phyloP scores from a whole-genome alignment of 495 filamentous ascomycete genomes.

The Xylaria intraflava region DNA sequence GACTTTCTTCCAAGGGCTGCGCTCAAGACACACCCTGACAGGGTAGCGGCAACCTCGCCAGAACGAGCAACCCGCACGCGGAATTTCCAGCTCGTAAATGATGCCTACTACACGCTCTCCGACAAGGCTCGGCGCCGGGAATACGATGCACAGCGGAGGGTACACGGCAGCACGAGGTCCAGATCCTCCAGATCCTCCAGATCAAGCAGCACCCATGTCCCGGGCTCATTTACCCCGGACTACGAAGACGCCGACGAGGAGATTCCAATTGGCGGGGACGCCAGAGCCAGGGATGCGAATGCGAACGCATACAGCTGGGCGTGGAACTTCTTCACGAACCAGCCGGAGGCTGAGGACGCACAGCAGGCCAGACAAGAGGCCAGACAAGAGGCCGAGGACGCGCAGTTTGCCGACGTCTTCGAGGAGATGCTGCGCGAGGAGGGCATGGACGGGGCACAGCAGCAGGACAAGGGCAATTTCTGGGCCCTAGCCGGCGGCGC shows the following conservation, averaged over 20 bases:
- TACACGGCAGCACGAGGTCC: constrained; percentile 19
- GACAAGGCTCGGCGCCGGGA: constrained; percentile 74
- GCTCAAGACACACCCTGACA: constrained; percentile 89
- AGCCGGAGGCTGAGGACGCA: constrained; percentile 14
- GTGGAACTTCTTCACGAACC: constrained; percentile 44
- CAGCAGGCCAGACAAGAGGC: constrained; percentile 23
- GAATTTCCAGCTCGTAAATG: constrained; percentile 93
- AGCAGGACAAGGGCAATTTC: constrained; percentile 60
- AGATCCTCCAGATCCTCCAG: not conserved
- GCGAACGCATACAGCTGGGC: constrained; percentile 38
- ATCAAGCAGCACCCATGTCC: constrained; percentile 27
- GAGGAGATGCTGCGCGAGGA: constrained; percentile 98
- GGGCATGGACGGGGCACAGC: constrained; percentile 61
- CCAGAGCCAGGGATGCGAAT: not conserved
- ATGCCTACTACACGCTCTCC: constrained; percentile 94
- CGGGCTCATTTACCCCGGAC: constrained; percentile 33
- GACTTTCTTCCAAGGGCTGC: constrained; percentile 59
- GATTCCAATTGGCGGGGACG: constrained; percentile 33
- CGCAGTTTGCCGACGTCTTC: constrained; percentile 86
- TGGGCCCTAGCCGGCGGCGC: constrained; percentile 82
- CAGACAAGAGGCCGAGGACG: constrained; percentile 46
- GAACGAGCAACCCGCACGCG: constrained; percentile 77
- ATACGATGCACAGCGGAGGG: constrained; percentile 68
- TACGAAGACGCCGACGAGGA: constrained; percentile 53
- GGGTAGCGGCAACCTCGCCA: constrained; percentile 76